Evolutionary conservation across 257 asterid species (phyloP).

Genomic region (Solanum etuberosum): DNA sequence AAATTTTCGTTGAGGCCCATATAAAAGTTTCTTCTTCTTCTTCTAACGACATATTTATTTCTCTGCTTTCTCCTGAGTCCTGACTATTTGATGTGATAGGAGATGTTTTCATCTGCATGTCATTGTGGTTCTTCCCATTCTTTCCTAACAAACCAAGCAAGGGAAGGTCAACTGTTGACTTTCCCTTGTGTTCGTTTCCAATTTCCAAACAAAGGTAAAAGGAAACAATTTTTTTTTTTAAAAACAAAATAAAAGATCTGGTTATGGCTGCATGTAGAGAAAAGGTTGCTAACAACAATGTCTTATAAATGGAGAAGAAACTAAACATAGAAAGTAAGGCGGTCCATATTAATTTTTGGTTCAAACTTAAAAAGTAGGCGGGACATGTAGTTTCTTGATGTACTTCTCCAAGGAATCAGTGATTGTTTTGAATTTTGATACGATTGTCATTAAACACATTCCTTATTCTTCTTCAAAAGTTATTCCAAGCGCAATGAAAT

Average conservation of each 20-base stretch:
- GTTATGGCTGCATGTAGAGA: not conserved
- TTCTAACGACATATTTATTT: not conserved
- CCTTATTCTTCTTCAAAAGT: not conserved
- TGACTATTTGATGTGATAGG: not conserved
- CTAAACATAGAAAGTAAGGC: not conserved
- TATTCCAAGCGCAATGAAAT: not conserved
- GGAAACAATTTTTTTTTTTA: too few species aligned
- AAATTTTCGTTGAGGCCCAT: not conserved
- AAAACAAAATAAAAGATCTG: not conserved
- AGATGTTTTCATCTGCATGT: not conserved
- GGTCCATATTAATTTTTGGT: not conserved
- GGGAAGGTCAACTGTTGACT: not conserved
- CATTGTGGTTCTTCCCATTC: not conserved
- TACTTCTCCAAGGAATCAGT: not conserved
- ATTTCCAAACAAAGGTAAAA: not conserved
- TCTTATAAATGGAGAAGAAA: not conserved
- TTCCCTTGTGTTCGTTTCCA: not conserved
- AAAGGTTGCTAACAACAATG: not conserved
- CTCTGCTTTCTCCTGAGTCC: not conserved
- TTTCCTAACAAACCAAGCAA: not conserved
- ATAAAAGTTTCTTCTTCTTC: not conserved
- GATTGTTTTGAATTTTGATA: not conserved
- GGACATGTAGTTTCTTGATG: not conserved
- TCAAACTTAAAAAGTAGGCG: not conserved
- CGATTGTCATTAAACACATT: not conserved